A percentile compares a stretch with the other conserved stretches of the same genome.
These are phyloP conservation scores for Penicillium frequentans DNA, from an alignment of 2,329 filamentous ascomycete species.

Conservation along the genomic window DNA sequence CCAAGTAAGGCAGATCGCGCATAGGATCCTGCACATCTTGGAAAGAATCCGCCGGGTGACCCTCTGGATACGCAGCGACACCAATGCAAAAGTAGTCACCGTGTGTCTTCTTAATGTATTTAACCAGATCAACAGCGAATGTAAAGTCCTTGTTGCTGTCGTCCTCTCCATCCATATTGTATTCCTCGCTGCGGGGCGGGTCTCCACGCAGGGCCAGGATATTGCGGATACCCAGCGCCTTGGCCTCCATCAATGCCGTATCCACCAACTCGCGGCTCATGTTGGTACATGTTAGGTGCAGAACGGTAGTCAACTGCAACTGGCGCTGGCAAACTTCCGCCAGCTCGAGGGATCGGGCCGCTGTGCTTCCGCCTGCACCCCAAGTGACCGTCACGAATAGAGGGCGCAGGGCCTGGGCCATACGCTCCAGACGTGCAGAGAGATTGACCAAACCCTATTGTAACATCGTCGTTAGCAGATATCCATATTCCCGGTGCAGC, in stretches of 20 bases:
- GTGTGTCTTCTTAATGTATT: slow-evolving; percentile 80
- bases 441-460: slow-evolving; percentile 82
- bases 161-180: slow-evolving; percentile 63
- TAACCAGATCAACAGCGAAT: slow-evolving; percentile 85
- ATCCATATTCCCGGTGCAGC: slow-evolving; percentile 1
- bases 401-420: slow-evolving; percentile 86
- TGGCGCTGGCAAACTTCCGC: slow-evolving; percentile 94
- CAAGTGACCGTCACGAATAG: slow-evolving; percentile 97
- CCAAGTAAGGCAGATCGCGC: slow-evolving; percentile 77
- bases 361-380: slow-evolving; percentile 93
- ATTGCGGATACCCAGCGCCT: slow-evolving; percentile 86
- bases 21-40: slow-evolving; percentile 70
- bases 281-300: slow-evolving; percentile 97
- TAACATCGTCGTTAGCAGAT: slow-evolving; percentile 23
- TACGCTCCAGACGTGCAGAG: slow-evolving; percentile 87
- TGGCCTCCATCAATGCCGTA: slow-evolving; percentile 85
- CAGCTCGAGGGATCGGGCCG: slow-evolving; percentile 85
- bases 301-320: slow-evolving; percentile 86
- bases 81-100: slow-evolving; percentile 96
- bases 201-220: slow-evolving; percentile 91
- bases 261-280: slow-evolving; percentile 88
- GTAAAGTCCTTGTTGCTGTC: slow-evolving; percentile 76
- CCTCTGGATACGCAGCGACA: slow-evolving; percentile 92
- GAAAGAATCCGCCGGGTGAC: slow-evolving; percentile 87
- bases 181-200: slow-evolving; percentile 85